A percentile compares a stretch with the other conserved stretches of the same genome.
Evolutionary conservation across 2,329 filamentous ascomycete species (phyloP).

Genomic region (Xylaria sp.): DNA sequence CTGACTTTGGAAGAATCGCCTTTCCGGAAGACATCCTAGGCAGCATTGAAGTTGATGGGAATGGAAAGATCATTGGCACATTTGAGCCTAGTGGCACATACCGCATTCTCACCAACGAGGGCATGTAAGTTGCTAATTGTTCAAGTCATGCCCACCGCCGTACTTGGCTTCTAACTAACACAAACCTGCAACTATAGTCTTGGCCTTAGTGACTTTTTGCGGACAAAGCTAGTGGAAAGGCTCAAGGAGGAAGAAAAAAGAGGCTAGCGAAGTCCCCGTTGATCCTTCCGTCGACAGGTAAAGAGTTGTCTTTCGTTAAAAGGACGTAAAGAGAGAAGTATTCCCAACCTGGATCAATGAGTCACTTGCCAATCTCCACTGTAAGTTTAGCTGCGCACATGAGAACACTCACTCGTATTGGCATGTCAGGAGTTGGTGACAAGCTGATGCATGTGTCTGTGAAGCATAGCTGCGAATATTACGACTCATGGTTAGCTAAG

Average conservation of each 20-base stretch:
- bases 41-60: constrained; percentile 71
- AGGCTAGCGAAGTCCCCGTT: constrained; percentile 24
- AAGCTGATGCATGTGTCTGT: background rate
- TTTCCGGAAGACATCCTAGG: constrained; percentile 78
- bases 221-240: constrained; percentile 64
- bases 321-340: background rate
- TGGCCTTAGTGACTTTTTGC: constrained; percentile 65
- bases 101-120: constrained; percentile 71
- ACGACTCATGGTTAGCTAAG: background rate
- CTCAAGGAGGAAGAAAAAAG: constrained; percentile 63
- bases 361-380: constrained; percentile 1
- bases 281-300: background rate
- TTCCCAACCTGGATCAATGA: background rate
- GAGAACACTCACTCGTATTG: background rate
- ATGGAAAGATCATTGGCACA: constrained; percentile 67
- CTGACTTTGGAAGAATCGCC: constrained; percentile 74
- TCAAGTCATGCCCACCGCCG: background rate
- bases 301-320: background rate
- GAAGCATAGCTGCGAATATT: background rate
- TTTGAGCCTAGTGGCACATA: constrained; percentile 72
- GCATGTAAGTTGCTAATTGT: constrained; percentile 65
- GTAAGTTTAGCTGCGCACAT: background rate
- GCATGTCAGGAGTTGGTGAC: background rate
- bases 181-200: constrained; percentile 53
- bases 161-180: constrained; percentile 25